Evolutionary conservation across 2,329 filamentous ascomycete species (phyloP), one percentile per base, ranked within the genome.

Genomic region (Aspergillus quadricinctus): DNA sequence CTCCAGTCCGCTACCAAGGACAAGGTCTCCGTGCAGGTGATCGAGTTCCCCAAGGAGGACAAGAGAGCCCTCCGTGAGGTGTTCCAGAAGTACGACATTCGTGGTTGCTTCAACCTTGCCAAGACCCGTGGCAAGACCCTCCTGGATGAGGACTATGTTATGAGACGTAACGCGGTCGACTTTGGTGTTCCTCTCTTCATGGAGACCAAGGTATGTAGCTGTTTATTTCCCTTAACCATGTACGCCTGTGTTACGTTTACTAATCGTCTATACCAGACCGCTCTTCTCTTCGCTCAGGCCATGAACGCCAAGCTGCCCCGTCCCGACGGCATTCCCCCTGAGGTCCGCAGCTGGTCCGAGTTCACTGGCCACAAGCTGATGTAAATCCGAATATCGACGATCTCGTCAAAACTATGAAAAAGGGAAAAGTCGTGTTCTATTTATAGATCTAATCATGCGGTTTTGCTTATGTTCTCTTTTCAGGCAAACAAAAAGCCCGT

Each of bases 171-270:
- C 72, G 94, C 94, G 28, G 94, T 99, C 55, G 94, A 99, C 78
- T 99, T 99, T 75, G 93, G 93, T 66, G 92, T 97, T 31, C 94
- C 94, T 50, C 81, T 99, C 55, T 97, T 99, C 77, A 97, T 97
- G 92, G 93, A 97, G 80, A 91, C 92, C 54, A 93, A 94, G 88
- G 92, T 95, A 81, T 79, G 85, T 75, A 63, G 25, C 17, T 29
- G 10, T 29, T 41, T n/a, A 27, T 14, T 54, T 27, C 40, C 10
- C 56, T 52, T 40, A 45, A 46, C 5, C 49, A 7, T n/a, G n/a
- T 35, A 8, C 29, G 23, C 10, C 41, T 25, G 21, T 10, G 9
- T 35, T 19, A 43, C 23, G n/a, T 35, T 37, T 48, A 56, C 56
- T 77, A 68, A 78, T 61, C 10, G 7, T 50, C 28, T 46, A 46